phyloP scores from a whole-genome alignment of 2,329 filamentous ascomycete genomes.

The Dendrostoma leiphaemia region DNA sequence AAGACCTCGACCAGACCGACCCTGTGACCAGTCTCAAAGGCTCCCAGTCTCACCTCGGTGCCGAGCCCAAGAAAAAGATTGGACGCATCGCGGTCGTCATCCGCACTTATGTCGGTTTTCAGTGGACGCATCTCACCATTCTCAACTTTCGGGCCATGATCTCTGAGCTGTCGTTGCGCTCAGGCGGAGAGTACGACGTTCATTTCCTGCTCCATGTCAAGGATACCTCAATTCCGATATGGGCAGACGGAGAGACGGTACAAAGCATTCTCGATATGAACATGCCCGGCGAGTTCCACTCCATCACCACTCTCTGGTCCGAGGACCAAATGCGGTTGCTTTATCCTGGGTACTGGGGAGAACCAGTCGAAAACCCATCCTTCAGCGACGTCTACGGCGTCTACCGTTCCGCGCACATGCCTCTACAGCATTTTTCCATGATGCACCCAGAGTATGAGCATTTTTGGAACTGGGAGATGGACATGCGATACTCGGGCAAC shows the following conservation, averaged over 20 bases:
- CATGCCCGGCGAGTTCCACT: constrained; percentile 73
- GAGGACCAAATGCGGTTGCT: constrained; percentile 79
- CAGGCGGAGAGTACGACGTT: constrained; percentile 77
- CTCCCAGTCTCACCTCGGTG: constrained; percentile 4
- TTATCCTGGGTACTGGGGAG: constrained; percentile 70
- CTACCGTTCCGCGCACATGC: constrained; percentile 63
- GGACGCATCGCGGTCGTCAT: constrained; percentile 73
- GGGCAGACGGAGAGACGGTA: constrained; percentile 73
- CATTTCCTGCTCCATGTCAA: constrained; percentile 86
- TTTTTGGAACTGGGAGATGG: constrained; percentile 72
- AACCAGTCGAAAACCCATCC: constrained; percentile 59
- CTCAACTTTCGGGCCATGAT: constrained; percentile 81
- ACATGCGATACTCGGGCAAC: constrained; percentile 63
- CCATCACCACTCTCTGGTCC: constrained; percentile 80
- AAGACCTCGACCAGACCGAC: constrained; percentile 22
- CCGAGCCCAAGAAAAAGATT: constrained; percentile 35
- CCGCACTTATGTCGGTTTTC: constrained; percentile 76
- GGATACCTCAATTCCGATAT: constrained; percentile 75
- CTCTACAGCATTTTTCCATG: constrained; percentile 63
- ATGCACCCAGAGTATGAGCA: constrained; percentile 63
- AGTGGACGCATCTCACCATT: constrained; percentile 74
- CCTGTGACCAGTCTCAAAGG: constrained; percentile 7
- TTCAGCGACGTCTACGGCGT: constrained; percentile 64
- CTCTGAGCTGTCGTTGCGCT: constrained; percentile 72
- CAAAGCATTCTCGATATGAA: constrained; percentile 66